Percentiles rank a stretch among this genome's conserved stretches.
Conservation (phyloP, 208 protist genomes). For the Trypanosomatidae sp. region DNA sequence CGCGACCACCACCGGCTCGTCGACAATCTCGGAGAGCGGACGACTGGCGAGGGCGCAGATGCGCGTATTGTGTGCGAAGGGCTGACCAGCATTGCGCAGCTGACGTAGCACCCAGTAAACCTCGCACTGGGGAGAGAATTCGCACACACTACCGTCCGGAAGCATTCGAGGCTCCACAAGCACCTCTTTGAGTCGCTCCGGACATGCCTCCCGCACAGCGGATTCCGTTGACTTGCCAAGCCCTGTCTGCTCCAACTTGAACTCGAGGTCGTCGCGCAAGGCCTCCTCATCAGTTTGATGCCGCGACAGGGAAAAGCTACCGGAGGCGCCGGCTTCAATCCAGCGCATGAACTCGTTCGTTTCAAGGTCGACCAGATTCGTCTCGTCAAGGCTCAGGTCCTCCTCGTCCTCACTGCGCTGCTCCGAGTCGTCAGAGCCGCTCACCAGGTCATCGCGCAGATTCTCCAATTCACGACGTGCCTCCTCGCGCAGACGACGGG, state of each 20-base stretch:
- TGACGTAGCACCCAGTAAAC: slow-evolving; percentile 85
- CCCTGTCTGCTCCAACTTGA: slow-evolving; percentile 66
- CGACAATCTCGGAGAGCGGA: slow-evolving; percentile 41
- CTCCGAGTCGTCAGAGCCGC: slow-evolving; percentile 20
- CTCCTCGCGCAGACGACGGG: slow-evolving; percentile 40
- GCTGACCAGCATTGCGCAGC: slow-evolving; percentile 68
- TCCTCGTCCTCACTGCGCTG: slow-evolving; percentile 17
- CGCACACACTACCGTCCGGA: slow-evolving; percentile 52
- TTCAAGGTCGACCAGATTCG: slow-evolving; percentile 31
- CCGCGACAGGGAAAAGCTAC: slow-evolving; percentile 11
- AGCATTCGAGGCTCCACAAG: slow-evolving; percentile 43
- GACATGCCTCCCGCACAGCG: slow-evolving; percentile 46
- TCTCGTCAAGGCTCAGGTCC: slow-evolving; percentile 19
- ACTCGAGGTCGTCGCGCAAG: slow-evolving; percentile 45
- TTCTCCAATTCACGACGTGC: slow-evolving; percentile 51
- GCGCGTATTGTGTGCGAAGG: slow-evolving; percentile 77
- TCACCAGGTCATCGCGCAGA: slow-evolving; percentile 36
- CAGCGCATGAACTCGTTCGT: slow-evolving; percentile 72
- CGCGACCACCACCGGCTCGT: slow-evolving; percentile 68
- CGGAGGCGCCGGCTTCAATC: slow-evolving; percentile 47
- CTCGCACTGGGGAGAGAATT: slow-evolving; percentile 58
- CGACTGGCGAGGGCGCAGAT: slow-evolving; percentile 63
- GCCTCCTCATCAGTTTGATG: slow-evolving; percentile 5
- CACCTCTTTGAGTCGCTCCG: slow-evolving; percentile 61
- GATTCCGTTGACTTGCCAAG: slow-evolving; percentile 45